Conservation (phyloP, 345 rosid species). For the Eucalyptus globulus region DNA sequence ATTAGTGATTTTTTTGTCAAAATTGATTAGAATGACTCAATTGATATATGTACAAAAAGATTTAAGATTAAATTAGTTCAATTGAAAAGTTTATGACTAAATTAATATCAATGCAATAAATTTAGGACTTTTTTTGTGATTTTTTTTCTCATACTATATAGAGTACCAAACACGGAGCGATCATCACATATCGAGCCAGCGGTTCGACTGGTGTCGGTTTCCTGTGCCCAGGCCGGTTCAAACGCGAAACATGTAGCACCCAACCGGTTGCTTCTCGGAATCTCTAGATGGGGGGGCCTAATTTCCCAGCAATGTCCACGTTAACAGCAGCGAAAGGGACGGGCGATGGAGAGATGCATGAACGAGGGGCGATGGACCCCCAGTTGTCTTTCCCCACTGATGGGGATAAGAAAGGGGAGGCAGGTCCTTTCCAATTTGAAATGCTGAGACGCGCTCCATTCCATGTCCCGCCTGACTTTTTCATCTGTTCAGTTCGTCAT, state of each 20-base stretch:
- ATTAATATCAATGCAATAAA: rapidly evolving
- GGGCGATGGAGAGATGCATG: background rate
- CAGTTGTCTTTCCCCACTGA: background rate
- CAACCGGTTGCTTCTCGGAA: background rate
- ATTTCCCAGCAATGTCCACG: background rate
- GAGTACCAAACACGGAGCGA: background rate
- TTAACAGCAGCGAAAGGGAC: background rate
- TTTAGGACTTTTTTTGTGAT: rapidly evolving
- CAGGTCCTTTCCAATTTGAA: background rate
- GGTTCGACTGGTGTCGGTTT: background rate
- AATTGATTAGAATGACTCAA: too few species aligned
- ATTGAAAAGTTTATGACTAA: too few species aligned
- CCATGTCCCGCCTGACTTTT: background rate
- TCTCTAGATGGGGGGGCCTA: background rate
- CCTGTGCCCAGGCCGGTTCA: too few species aligned
- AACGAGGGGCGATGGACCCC: background rate
- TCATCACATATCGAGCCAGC: background rate
- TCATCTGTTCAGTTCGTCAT: background rate
- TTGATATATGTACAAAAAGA: too few species aligned
- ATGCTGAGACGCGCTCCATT: background rate
- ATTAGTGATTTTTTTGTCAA: too few species aligned
- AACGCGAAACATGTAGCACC: background rate
- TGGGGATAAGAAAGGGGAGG: background rate
- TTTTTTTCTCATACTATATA: rapidly evolving
- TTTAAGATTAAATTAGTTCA: too few species aligned